Base-by-base conservation (phyloP, 495 filamentous ascomycete genomes). In the Venustampulla echinocandica region DNA sequence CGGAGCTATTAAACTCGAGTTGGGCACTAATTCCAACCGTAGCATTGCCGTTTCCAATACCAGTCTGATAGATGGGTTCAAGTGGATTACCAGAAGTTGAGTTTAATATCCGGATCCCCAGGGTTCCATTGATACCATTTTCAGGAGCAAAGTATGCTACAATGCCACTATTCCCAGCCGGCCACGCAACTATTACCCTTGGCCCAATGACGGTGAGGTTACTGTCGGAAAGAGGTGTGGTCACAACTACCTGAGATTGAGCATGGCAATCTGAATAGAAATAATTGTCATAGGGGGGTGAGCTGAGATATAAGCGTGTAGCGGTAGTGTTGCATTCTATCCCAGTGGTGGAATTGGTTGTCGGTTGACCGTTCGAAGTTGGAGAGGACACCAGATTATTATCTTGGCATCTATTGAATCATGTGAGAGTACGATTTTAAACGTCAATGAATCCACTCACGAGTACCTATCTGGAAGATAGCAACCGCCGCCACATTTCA, bases 261-360 rank as follows among this genome's bases (percentile, higher is more conserved):
- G 69, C 64, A 42, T 78, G 68, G 61, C 78, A 80, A 56, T 75
- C 73, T n/a, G 69, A 73, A 46, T 76, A 73, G 62, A 82, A 80
- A 60, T 79, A 82, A 49, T 82, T 79, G 23, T 76, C 63, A 58
- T 81, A 81, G 0, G 79, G 79, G 9, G 46, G 36, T 30, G 48
- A 47, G 19, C 38, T 45, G 2, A 52, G 39, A 41, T 49, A 39
- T 62, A 67, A 34, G 40, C 63, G 43, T 60, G 47, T 44, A 57
- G 60, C 19, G 55, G n/a, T n/a, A n/a, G n/a, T n/a, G n/a, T n/a
- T n/a, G n/a, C n/a, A n/a, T n/a, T n/a, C n/a, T n/a, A n/a, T n/a
- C n/a, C n/a, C n/a, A n/a, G n/a, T n/a, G n/a, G n/a, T n/a, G n/a
- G n/a, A n/a, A n/a, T n/a, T n/a, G 28, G 22, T 10, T 43, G 25